Base-by-base conservation (phyloP, 441 rosid species). In the Eruca vesicaria region DNA sequence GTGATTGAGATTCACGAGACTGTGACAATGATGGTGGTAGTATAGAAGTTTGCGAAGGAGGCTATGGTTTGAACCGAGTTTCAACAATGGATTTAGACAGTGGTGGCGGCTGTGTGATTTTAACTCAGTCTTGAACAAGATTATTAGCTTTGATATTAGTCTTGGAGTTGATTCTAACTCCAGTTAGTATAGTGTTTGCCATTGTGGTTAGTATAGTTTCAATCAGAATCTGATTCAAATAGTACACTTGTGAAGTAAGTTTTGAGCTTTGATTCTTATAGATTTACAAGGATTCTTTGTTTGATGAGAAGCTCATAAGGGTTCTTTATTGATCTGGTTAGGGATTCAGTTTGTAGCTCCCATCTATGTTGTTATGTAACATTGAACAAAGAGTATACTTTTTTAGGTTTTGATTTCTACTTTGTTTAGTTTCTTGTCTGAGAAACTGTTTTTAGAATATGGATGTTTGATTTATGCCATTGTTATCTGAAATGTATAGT, bases 191-290 rank as follows among this genome's bases (percentile, higher is more conserved):
- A n/a, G n/a, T n/a, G n/a, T n/a, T n/a, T n/a, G n/a, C n/a, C n/a
- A n/a, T n/a, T n/a, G n/a, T n/a, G n/a, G n/a, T n/a, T n/a, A 23
- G 26, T 23, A 14, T 41, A 50, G 56, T 50, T 58, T 70, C 19
- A 9, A 28, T 45, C 38, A 66, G 68, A 78, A 56, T 74, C 72
- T 69, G 64, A 73, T 58, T 38, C 7, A 48, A 21, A 50, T 11
- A 21, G 5, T 58, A 48, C 19, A 45, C 32, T 50, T 79, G 45
- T 79, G 56, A 79, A 74, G 72, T 79, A 66, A 6, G 43, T 12
- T 14, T 64, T 73, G 75, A 78, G 78, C 66, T 78, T 45, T 38
- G 73, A 26, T 71, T 71, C 33, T 1, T 58, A 0, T 26, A 52
- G 73, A 50, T 71, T 68, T 59, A 50, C 63, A 14, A 1, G 2